Conservation (phyloP, 2,329 filamentous ascomycete species). For the Hymenoscyphus fructigenus region DNA sequence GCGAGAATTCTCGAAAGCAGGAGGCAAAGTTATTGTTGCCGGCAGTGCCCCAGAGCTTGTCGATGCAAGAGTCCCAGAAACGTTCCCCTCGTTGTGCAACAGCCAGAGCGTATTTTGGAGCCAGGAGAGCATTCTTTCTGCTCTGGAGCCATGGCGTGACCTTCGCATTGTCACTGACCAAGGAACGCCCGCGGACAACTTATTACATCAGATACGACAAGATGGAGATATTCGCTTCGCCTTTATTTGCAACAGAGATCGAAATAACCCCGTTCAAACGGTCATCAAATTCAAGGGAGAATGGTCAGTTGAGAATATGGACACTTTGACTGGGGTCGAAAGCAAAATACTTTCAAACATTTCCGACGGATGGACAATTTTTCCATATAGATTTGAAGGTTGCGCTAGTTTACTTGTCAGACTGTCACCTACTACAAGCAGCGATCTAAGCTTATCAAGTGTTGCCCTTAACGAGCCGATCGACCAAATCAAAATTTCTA, state of each 20-base stretch:
- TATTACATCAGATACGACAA: slow-evolving; percentile 37
- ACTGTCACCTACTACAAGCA: slow-evolving; percentile 19
- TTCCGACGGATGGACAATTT: slow-evolving; percentile 28
- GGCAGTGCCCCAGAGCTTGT: slow-evolving; percentile 29
- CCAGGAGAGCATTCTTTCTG: slow-evolving; percentile 24
- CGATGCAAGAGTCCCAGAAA: slow-evolving; percentile 23
- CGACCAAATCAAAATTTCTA: background rate
- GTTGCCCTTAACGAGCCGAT: background rate
- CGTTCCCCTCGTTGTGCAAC: slow-evolving; percentile 17
- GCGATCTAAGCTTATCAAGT: background rate
- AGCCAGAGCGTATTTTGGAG: slow-evolving; percentile 26
- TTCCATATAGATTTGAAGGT: slow-evolving; percentile 34
- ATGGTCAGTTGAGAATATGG: slow-evolving; percentile 33
- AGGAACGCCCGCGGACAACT: slow-evolving; percentile 15
- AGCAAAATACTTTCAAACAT: slow-evolving; percentile 8
- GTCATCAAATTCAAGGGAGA: slow-evolving; percentile 29
- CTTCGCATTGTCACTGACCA: slow-evolving; percentile 23
- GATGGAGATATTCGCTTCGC: slow-evolving; percentile 33
- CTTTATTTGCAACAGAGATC: slow-evolving; percentile 37
- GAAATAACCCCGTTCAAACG: slow-evolving; percentile 24
- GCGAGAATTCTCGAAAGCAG: slow-evolving; percentile 26
- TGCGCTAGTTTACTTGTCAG: slow-evolving; percentile 34
- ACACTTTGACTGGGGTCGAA: slow-evolving; percentile 32
- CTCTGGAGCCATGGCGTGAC: slow-evolving; percentile 29
- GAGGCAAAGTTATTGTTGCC: slow-evolving; percentile 32